Evolutionary conservation across 2,329 filamentous ascomycete species (phyloP).

Genomic region (Teratosphaeria pseudoeucalypti): DNA sequence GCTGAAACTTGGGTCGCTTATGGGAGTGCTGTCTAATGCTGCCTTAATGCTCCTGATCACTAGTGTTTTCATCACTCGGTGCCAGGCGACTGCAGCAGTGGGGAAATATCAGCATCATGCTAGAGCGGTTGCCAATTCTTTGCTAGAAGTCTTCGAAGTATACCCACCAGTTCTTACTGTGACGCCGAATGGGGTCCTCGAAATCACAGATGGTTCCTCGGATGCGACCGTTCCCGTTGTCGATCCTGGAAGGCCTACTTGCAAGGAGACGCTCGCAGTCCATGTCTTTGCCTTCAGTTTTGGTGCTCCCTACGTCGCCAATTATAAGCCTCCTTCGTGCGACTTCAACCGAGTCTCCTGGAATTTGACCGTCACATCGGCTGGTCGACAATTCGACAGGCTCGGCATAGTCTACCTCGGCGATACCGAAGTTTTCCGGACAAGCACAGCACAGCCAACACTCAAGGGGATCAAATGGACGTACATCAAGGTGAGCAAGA

Average conservation of each 20-base stretch:
- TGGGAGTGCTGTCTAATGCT: not conserved
- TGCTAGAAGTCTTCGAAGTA: constrained; percentile 58
- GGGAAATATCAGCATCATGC: constrained; percentile 3
- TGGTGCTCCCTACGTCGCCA: constrained; percentile 61
- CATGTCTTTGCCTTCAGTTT: constrained; percentile 65
- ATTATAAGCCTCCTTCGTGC: constrained; percentile 57
- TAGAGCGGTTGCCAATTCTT: constrained; percentile 13
- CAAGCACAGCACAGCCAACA: constrained; percentile 72
- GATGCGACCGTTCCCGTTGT: constrained; percentile 18
- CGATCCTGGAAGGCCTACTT: constrained; percentile 26
- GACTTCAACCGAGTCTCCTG: constrained; percentile 64
- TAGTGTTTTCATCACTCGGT: not conserved
- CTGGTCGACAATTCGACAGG: constrained; percentile 66
- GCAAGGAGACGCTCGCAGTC: constrained; percentile 53
- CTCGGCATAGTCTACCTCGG: constrained; percentile 65
- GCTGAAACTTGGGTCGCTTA: not conserved
- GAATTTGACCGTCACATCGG: constrained; percentile 63
- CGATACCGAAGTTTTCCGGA: constrained; percentile 72
- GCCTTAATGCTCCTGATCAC: not conserved
- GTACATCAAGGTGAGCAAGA: constrained; percentile 48
- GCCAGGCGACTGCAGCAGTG: not conserved
- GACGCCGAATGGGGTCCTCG: constrained; percentile 23
- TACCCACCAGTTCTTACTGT: constrained; percentile 54
- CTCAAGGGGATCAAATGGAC: constrained; percentile 61
- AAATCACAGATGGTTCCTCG: constrained; percentile 26